These are phyloP conservation scores for Candida alai DNA, from an alignment of 805 yeast genomes.

Conservation along the genomic window DNA sequence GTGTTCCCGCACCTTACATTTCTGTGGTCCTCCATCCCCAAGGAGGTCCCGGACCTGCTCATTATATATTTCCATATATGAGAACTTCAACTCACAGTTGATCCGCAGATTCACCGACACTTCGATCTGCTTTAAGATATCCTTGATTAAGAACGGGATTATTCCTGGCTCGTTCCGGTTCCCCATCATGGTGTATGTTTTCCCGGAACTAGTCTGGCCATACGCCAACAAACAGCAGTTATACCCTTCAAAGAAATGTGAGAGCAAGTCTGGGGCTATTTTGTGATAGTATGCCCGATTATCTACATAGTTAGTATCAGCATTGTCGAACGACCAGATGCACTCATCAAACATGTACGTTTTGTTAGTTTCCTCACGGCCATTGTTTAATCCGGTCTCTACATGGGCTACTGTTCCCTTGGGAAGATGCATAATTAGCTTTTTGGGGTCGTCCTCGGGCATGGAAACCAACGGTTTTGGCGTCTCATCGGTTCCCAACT, in stretches of 20 bases:
- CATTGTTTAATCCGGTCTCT: conserved; percentile 9
- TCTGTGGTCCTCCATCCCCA: conserved; percentile 13
- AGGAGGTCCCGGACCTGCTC: conserved; percentile 71
- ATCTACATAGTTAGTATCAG: conserved; percentile 30
- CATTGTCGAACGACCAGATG: conserved; percentile 14
- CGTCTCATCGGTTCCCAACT: conserved; percentile 12
- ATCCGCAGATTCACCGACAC: conserved; percentile 32
- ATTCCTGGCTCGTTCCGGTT: conserved; percentile 31
- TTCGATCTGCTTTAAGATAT: conserved; percentile 45
- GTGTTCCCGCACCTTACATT: conserved; percentile 59
- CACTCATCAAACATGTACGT: conserved; percentile 17
- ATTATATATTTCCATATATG: conserved; percentile 74
- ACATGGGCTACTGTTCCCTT: conserved; percentile 18
- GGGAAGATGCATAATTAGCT: conserved; percentile 19
- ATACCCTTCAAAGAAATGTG: conserved; percentile 42
- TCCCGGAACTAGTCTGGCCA: conserved; percentile 43
- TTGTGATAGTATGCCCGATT: conserved; percentile 50
- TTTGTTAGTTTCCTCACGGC: conserved; percentile 12
- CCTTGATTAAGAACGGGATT: conserved; percentile 44
- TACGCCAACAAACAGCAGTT: conserved; percentile 42
- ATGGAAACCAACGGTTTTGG: conserved; percentile 25
- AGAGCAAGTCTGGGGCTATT: conserved; percentile 57
- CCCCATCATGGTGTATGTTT: conserved; percentile 44
- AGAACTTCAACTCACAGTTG: conserved; percentile 42
- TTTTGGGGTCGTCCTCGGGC: conserved; percentile 22